These are phyloP conservation scores for Serendipita sp. DNA, from an alignment of 768 basidiomycete genomes.

Conservation along the genomic window DNA sequence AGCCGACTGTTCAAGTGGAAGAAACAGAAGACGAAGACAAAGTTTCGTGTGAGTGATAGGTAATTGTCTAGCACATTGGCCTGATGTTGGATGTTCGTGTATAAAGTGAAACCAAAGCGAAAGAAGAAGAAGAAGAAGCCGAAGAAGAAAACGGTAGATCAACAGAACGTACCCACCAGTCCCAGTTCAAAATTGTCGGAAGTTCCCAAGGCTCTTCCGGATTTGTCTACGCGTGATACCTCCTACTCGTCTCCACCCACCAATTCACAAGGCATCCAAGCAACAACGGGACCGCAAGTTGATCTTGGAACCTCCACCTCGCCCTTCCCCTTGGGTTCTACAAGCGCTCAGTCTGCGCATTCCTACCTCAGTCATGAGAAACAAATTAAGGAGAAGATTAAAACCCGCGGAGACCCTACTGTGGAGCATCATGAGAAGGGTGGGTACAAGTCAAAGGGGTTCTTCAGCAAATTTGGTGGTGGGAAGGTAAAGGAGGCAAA, in stretches of 20 bases:
- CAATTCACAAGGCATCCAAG: conserved; percentile 5
- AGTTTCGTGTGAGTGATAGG: not conserved
- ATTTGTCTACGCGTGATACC: too few species aligned
- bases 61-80: too few species aligned
- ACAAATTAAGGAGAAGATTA: conserved; percentile 44
- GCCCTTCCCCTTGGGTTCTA: conserved; percentile 26
- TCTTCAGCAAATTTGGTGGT: conserved; percentile 35
- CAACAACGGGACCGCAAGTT: not conserved
- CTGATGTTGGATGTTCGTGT: too few species aligned
- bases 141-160: conserved; percentile 49
- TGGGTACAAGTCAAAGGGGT: conserved; percentile 23
- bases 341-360: conserved; percentile 47
- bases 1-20: conserved; percentile 23
- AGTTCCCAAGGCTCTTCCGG: too few species aligned
- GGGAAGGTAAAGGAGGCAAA: conserved; percentile 24
- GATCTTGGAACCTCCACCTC: conserved; percentile 8
- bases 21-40: conserved; percentile 60
- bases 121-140: conserved; percentile 66
- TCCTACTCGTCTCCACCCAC: not conserved
- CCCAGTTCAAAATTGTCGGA: too few species aligned
- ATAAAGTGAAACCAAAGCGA: conserved; percentile 11
- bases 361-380: conserved; percentile 46
- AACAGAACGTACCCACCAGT: too few species aligned
- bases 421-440: conserved; percentile 31
- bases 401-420: conserved; percentile 43